A percentile compares a stretch with the other conserved stretches of the same genome.
phyloP scores from a whole-genome alignment of 352 stramenopile genomes.

The Phytopythium oedochilum region DNA sequence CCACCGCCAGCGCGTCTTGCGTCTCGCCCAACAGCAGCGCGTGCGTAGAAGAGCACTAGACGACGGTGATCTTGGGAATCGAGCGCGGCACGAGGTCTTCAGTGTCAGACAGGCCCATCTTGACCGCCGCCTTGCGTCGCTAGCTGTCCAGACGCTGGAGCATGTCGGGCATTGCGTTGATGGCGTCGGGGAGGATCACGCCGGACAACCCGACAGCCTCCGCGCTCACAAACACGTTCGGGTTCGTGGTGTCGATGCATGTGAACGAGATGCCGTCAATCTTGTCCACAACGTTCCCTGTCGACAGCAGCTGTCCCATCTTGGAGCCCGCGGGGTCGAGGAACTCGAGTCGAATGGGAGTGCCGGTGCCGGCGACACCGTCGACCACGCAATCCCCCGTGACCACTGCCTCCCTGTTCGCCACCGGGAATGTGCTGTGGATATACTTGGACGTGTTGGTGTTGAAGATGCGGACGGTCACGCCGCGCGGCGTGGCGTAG shows the following conservation, averaged over 20 bases:
- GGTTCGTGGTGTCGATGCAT: slow-evolving; percentile 1
- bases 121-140: slow-evolving; percentile 1
- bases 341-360: slow-evolving; percentile 3
- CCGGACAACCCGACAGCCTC: slow-evolving; percentile 1
- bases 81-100: background rate
- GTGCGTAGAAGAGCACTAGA: slow-evolving; percentile 2
- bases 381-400: background rate
- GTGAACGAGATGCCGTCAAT: background rate
- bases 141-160: background rate
- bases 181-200: background rate
- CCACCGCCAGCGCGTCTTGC: background rate
- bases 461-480: slow-evolving; percentile 10
- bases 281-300: slow-evolving; percentile 1
- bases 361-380: slow-evolving; percentile 1
- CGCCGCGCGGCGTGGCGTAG: background rate
- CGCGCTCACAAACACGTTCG: slow-evolving; percentile 1
- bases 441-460: slow-evolving; percentile 7
- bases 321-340: slow-evolving; percentile 6
- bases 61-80: slow-evolving; percentile 6
- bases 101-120: background rate
- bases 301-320: slow-evolving; percentile 7
- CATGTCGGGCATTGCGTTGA: background rate
- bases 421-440: slow-evolving; percentile 5
- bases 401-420: slow-evolving; percentile 1
- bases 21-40: background rate